phyloP scores from a whole-genome alignment of 306 rosid species.

The Vicia faba region DNA sequence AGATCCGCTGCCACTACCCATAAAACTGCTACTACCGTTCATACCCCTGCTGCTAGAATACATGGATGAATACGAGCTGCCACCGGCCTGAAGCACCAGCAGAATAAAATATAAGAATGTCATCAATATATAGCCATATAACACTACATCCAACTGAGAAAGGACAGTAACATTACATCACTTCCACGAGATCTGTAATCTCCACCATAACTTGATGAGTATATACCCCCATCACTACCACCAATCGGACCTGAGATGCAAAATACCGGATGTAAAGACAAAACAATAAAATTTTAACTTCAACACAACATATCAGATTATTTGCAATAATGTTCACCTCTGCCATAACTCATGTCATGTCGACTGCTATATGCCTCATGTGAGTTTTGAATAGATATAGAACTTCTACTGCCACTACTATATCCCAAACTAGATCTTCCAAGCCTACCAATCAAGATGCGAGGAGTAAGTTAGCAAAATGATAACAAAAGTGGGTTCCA shows the following conservation, averaged over 20 bases:
- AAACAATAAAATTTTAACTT: constrained; percentile 13
- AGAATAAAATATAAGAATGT: constrained; percentile 15
- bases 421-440: constrained; percentile 78
- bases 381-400: constrained; percentile 65
- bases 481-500: neutral
- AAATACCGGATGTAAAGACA: constrained; percentile 13
- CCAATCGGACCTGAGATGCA: constrained; percentile 70
- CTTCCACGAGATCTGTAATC: constrained; percentile 76
- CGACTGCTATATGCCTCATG: constrained; percentile 78
- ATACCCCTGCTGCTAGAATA: constrained; percentile 78
- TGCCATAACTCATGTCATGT: constrained; percentile 57
- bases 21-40: constrained; percentile 76
- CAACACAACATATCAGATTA: constrained; percentile 24
- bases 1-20: constrained; percentile 64
- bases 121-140: constrained; percentile 11
- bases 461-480: constrained; percentile 18
- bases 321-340: constrained; percentile 51
- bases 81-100: constrained; percentile 63
- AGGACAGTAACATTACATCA: constrained; percentile 64
- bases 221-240: constrained; percentile 69
- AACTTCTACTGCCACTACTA: constrained; percentile 68
- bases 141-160: constrained; percentile 16
- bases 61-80: constrained; percentile 75
- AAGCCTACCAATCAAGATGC: constrained; percentile 50
- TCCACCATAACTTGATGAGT: constrained; percentile 84